Evolutionary conservation across 78 protist genomes (phyloP).

Genomic region (Anaeramoeba flamelloides): DNA sequence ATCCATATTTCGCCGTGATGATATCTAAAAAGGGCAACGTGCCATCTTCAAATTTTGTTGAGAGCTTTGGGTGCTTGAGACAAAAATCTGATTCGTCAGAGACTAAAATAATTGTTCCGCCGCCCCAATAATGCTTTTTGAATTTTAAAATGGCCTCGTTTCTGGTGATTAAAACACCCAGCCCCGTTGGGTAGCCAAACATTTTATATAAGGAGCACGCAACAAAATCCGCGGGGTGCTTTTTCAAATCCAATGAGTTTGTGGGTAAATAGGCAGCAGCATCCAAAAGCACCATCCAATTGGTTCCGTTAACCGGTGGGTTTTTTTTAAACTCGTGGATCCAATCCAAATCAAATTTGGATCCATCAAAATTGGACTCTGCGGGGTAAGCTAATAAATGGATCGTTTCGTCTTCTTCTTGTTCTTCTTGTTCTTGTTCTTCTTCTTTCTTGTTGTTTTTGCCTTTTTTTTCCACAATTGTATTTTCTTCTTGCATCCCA

Average conservation of each 20-base stretch:
- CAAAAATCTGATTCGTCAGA: neutral
- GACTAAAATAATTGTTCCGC: neutral
- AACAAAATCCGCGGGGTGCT: conserved; percentile 41
- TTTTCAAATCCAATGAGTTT: conserved; percentile 22
- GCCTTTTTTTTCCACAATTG: too few species aligned
- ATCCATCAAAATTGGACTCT: conserved; percentile 35
- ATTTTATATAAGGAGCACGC: conserved; percentile 66
- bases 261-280: conserved; percentile 47
- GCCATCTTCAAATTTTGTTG: conserved; percentile 12
- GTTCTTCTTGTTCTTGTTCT: neutral
- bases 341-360: too few species aligned
- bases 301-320: too few species aligned
- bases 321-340: too few species aligned
- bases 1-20: conserved; percentile 6
- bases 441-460: neutral
- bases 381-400: conserved; percentile 44
- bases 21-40: conserved; percentile 18
- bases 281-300: conserved; percentile 35
- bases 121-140: neutral
- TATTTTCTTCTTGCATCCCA: too few species aligned
- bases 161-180: conserved; percentile 61
- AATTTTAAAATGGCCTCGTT: too few species aligned
- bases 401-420: neutral
- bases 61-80: conserved; percentile 1
- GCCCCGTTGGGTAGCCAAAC: conserved; percentile 79